These are phyloP conservation scores for Boletus hoseneyae DNA, from an alignment of 1,284 basidiomycete species.

Conservation along the genomic window DNA sequence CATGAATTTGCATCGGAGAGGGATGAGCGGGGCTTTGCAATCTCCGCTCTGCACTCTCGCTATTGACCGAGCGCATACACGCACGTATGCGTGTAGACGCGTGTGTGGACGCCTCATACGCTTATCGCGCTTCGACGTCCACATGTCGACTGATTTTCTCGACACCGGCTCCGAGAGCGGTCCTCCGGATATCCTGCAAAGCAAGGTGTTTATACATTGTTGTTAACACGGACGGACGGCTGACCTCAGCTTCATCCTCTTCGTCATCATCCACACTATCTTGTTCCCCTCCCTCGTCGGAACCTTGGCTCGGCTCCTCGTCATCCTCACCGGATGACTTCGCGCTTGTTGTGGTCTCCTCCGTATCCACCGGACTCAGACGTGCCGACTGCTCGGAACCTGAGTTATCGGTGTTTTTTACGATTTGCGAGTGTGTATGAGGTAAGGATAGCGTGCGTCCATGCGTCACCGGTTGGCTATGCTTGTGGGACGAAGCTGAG, in stretches of 20 bases:
- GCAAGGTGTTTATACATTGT: conserved; percentile 4
- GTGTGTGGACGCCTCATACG: background rate
- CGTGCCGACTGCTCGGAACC: background rate
- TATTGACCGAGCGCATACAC: background rate
- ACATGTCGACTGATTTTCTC: conserved; percentile 68
- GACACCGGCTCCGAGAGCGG: conserved; percentile 57
- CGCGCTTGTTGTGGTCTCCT: conserved; percentile 9
- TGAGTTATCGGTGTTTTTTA: background rate
- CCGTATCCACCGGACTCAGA: conserved; percentile 15
- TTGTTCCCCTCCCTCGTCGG: conserved; percentile 12
- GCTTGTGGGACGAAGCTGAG: conserved; percentile 10
- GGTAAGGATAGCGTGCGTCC: background rate
- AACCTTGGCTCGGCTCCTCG: conserved; percentile 11
- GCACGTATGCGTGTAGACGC: background rate
- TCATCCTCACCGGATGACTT: conserved; percentile 15
- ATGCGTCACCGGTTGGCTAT: background rate
- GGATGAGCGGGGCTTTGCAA: conserved; percentile 1
- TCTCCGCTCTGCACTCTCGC: conserved; percentile 10
- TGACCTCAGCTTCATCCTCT: conserved; percentile 41
- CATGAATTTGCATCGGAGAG: conserved; percentile 9
- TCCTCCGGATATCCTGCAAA: conserved; percentile 34
- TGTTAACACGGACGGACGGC: conserved; percentile 3
- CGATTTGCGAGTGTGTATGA: background rate
- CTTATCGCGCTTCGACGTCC: conserved; percentile 20
- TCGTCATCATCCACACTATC: conserved; percentile 35